Evolutionary conservation across 1,139 yeast species (phyloP).

Genomic region (Casaregolazyma suthepensis): DNA sequence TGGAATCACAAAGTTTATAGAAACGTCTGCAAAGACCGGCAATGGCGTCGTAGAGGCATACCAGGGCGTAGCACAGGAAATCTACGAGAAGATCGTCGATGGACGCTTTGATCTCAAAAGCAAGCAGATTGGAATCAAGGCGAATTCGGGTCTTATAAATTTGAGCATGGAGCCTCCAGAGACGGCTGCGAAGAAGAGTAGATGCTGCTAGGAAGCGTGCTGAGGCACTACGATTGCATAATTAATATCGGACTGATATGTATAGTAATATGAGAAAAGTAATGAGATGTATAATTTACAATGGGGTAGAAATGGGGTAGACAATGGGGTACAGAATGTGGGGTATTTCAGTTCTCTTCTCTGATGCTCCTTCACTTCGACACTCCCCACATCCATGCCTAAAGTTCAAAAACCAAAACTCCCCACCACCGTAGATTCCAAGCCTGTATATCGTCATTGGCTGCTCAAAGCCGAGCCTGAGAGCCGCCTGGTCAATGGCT

Average conservation of each 20-base stretch:
- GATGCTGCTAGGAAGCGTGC: conserved; percentile 7
- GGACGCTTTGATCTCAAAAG: conserved; percentile 31
- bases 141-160: conserved; percentile 21
- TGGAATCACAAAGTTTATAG: conserved; percentile 86
- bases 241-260: neutral
- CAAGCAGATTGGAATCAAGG: conserved; percentile 27
- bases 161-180: conserved; percentile 18
- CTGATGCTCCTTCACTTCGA: neutral
- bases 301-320: too few relatives aligned
- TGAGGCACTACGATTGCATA: neutral
- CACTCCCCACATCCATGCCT: neutral
- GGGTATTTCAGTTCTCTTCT: neutral
- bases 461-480: conserved; percentile 50
- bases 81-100: conserved; percentile 30
- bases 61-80: conserved; percentile 74
- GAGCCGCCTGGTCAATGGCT: conserved; percentile 42
- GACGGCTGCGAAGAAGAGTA: conserved; percentile 5
- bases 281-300: neutral
- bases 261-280: neutral
- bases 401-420: neutral
- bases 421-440: neutral
- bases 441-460: conserved; percentile 34
- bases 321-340: too few relatives aligned
- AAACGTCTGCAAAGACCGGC: conserved; percentile 86
- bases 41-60: conserved; percentile 88